Evolutionary conservation across 768 basidiomycete genomes (phyloP).

Genomic region (Lactarius pseudohatsudake): DNA sequence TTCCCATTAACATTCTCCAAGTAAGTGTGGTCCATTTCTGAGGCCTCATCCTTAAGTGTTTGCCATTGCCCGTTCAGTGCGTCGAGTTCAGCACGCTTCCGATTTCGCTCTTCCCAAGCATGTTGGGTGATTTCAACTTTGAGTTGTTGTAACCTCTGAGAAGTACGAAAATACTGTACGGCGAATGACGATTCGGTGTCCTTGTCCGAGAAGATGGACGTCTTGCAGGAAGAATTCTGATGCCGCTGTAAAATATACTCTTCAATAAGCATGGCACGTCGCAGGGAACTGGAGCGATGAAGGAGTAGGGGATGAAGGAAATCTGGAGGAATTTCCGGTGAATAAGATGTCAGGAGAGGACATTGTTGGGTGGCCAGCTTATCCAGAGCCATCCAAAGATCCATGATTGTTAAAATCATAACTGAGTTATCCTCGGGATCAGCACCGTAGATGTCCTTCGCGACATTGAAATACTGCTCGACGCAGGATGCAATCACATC

Average conservation of each 20-base stretch:
- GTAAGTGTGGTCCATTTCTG: background rate
- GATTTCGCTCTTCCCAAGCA: background rate
- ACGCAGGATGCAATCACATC: background rate
- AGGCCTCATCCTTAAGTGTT: background rate
- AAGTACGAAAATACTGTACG: conserved; percentile 1
- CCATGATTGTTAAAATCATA: background rate
- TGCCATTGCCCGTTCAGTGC: background rate
- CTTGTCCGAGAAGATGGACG: conserved; percentile 5
- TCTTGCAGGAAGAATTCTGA: background rate
- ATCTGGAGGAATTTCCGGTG: background rate
- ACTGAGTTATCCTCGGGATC: background rate
- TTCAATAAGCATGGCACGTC: background rate
- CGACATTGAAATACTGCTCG: background rate
- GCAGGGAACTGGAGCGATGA: background rate
- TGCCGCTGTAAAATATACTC: background rate
- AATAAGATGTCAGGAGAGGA: background rate
- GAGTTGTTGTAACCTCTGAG: background rate
- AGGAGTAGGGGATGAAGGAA: background rate
- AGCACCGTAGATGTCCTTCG: background rate
- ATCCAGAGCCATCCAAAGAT: background rate
- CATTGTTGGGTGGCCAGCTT: background rate
- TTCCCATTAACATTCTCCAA: background rate
- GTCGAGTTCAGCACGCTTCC: background rate
- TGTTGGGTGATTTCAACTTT: background rate
- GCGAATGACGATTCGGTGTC: background rate